Evolutionary conservation across 495 filamentous ascomycete species (phyloP), one percentile per base, ranked within the genome.

Genomic region (Xylaria telfairii): DNA sequence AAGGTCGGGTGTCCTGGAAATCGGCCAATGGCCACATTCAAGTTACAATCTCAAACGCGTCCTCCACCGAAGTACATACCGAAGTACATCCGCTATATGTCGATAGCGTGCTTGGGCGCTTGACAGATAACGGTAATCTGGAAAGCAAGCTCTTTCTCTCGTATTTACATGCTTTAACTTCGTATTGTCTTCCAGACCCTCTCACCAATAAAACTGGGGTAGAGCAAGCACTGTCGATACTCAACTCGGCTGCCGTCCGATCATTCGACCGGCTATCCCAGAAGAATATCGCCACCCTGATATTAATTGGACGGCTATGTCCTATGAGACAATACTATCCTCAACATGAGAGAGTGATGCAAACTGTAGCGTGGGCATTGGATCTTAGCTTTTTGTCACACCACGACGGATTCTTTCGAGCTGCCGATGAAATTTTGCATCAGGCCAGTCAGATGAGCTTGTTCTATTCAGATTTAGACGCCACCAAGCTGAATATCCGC

Each of bases 121-220:
- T 91, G 8, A 67, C 79, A 0, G 84, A 87, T 47, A 84, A 85
- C 71, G 85, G 86, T 0, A 86, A 81, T 28, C 62, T 91, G 2
- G 80, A 85, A 19, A 88, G 85, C 79, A 87, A 83, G 71, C 76
- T 92, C 0, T 83, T 81, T 62, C 72, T 88, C 12, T 83, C 80
- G 46, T 88, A 87, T 64, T 80, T 92, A 1, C 89, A 92, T 71
- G 90, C 89, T 0, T n/a, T 89, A 0, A 92, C 90, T 0, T 87
- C 89, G 2, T 85, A 81, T 62, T 86, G 82, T 54, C 70, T 92
- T 0, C 83, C 87, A 0, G 91, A 93, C 71, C 80, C 82, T 0
- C 75, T 92, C 0, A 90, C 88, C 0, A 67, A 72, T 0, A 81
- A 78, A 32, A 92, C 89, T 3, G 91, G 91, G 0, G 92, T 89